These are phyloP conservation scores for Perilla frutescens DNA, from an alignment of 257 asterid genomes.

Conservation along the genomic window DNA sequence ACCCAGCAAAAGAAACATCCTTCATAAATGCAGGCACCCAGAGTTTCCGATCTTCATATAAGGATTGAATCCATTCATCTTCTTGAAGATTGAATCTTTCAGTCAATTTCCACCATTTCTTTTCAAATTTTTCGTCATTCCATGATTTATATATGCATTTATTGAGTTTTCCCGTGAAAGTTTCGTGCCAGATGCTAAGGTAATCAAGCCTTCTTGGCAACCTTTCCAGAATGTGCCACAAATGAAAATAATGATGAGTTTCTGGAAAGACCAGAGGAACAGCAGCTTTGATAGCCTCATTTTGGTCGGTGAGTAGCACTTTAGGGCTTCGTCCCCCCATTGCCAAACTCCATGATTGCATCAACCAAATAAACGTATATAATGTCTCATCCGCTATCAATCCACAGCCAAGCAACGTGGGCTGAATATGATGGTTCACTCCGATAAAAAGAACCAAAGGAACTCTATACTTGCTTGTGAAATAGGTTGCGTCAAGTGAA, in stretches of 20 bases:
- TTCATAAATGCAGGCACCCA: constrained; percentile 84
- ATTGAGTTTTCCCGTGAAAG: constrained; percentile 64
- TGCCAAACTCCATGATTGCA: constrained; percentile 85
- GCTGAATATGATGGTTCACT: constrained; percentile 86
- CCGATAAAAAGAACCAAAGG: constrained; percentile 87
- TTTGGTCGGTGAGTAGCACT: constrained; percentile 73
- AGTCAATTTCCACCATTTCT: constrained; percentile 86
- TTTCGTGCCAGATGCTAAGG: constrained; percentile 69
- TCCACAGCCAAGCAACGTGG: constrained; percentile 84
- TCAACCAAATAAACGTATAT: constrained; percentile 76
- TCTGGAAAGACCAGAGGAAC: constrained; percentile 57
- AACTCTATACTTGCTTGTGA: constrained; percentile 62
- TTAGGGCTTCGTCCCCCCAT: constrained; percentile 81
- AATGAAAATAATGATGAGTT: constrained; percentile 61
- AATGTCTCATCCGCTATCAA: constrained; percentile 82
- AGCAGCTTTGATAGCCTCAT: constrained; percentile 73
- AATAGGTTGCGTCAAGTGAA: constrained; percentile 73
- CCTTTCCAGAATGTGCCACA: constrained; percentile 73
- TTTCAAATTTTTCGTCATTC: constrained; percentile 73
- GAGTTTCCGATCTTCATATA: constrained; percentile 69
- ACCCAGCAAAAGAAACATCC: constrained; percentile 72
- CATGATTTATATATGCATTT: constrained; percentile 78
- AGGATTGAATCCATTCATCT: constrained; percentile 71
- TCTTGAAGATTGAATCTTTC: constrained; percentile 73
- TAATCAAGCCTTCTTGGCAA: constrained; percentile 71